Percentiles rank a stretch among this genome's conserved stretches.
Conservation (phyloP, 768 basidiomycete species). For the Mrakia frigida region DNA sequence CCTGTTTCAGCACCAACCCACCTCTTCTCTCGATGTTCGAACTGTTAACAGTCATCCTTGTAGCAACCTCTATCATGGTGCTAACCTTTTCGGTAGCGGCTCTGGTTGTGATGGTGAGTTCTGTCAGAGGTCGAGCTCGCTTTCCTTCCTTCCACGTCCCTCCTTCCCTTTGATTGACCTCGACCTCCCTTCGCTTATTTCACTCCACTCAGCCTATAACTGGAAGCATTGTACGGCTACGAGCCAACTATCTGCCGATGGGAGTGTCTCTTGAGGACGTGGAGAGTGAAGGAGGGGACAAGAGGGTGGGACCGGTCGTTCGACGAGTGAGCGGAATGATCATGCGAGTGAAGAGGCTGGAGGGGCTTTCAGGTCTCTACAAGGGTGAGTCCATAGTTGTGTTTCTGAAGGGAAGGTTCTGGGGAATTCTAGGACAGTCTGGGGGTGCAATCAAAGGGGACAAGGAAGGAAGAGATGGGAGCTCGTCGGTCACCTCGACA, state of each 20-base stretch:
- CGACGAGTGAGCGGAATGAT: conserved; percentile 25
- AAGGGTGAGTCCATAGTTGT: conserved; percentile 18
- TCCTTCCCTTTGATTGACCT: background rate
- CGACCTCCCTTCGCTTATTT: background rate
- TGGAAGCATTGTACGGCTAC: conserved; percentile 14
- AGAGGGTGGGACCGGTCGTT: conserved; percentile 2
- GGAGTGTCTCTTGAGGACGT: conserved; percentile 20
- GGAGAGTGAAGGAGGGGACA: conserved; percentile 22
- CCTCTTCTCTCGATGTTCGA: background rate
- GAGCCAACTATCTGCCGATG: conserved; percentile 25
- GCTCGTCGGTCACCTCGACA: too few relatives aligned
- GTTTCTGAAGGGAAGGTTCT: background rate
- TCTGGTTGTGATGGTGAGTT: background rate
- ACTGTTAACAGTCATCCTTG: background rate
- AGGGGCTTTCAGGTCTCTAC: conserved; percentile 23
- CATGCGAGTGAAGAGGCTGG: conserved; percentile 9
- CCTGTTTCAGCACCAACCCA: background rate
- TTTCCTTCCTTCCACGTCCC: background rate
- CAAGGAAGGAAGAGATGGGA: too few relatives aligned
- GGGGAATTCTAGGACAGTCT: background rate
- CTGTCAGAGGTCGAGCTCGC: background rate
- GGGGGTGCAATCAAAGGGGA: background rate
- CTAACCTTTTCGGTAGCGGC: background rate
- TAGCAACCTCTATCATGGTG: conserved; percentile 7
- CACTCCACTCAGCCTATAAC: background rate